Base-by-base conservation (phyloP, 2,329 filamentous ascomycete species). In the Fusarium multiceps region DNA sequence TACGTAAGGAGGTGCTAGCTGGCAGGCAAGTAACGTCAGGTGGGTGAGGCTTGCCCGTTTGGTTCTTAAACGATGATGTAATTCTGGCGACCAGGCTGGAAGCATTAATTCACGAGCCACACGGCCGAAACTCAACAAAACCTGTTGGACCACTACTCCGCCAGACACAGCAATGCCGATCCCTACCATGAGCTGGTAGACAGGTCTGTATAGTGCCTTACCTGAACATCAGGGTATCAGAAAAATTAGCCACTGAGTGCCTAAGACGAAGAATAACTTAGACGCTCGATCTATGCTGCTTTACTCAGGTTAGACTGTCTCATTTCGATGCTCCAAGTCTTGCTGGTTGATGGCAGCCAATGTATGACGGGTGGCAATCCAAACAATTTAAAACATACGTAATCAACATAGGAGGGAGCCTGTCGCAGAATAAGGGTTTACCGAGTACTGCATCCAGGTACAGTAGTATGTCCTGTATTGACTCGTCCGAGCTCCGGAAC, bases 51-150 rank as follows among this genome's bases (percentile, higher is more conserved):
- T 55, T 72, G 69, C 69, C 69, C 27, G 25, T 55, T 43, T 27
- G 32, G 46, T 48, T 40, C 48, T 62, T 53, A 55, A 56, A 46
- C 68, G 50, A 75, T 75, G 73, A 75, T 75, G 73, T 75, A 75
- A 75, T 72, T 59, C 25, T 37, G 21, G 48, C 51, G 54, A 53
- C 68, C 45, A 45, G 57, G 51, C 51, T 60, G 27, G 54, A 48
- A 53, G 41, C 53, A 59, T 61, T 58, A 54, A 66, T 43, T 25
- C 49, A 32, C 47, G 25, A 47, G 23, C 43, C 27, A 28, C 34
- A 37, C 34, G 18, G 28, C 28, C 14, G 14, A n/a, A 30, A 53
- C 64, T 47, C 55, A 57, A 53, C 21, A 58, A 63, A 64, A 47
- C 51, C 56, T 49, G 68, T 55, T 71, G 58, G 61, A 55, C 25